phyloP scores from a whole-genome alignment of 345 rosid genomes.

The Acer saccharum region DNA sequence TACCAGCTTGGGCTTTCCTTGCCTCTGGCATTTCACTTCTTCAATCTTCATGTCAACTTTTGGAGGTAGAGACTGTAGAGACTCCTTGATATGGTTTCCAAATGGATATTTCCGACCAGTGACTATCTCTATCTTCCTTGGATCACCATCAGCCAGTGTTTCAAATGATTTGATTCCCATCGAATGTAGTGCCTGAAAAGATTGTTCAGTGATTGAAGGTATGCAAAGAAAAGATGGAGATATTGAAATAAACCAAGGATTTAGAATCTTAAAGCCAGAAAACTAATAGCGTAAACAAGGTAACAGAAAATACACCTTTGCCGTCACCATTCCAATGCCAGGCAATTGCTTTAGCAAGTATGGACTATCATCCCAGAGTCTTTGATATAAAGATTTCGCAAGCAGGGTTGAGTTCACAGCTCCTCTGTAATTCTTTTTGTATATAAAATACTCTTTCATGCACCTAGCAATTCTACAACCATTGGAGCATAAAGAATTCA shows the following conservation, averaged over 20 bases:
- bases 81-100: conserved; percentile 95
- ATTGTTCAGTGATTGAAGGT: conserved; percentile 20
- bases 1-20: conserved; percentile 56
- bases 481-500: conserved; percentile 76
- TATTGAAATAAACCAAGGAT: not conserved
- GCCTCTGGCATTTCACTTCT: conserved; percentile 60
- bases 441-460: conserved; percentile 90
- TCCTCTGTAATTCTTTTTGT: conserved; percentile 82
- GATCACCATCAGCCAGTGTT: conserved; percentile 88
- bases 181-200: conserved; percentile 75
- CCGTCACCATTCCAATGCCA: conserved; percentile 98
- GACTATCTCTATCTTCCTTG: conserved; percentile 91
- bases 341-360: conserved; percentile 89
- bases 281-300: conserved; percentile 1
- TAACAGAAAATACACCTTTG: conserved; percentile 59
- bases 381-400: conserved; percentile 89
- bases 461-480: conserved; percentile 90
- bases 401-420: conserved; percentile 67
- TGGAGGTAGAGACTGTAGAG: conserved; percentile 83
- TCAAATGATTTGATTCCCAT: conserved; percentile 91
- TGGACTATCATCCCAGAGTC: conserved; percentile 96
- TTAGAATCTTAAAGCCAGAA: not conserved
- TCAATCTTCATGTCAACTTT: conserved; percentile 65
- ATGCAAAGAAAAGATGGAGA: conserved; percentile 4
- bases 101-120: conserved; percentile 92